phyloP scores from a whole-genome alignment of 1,139 yeast genomes.

The Kodamaea sp. region DNA sequence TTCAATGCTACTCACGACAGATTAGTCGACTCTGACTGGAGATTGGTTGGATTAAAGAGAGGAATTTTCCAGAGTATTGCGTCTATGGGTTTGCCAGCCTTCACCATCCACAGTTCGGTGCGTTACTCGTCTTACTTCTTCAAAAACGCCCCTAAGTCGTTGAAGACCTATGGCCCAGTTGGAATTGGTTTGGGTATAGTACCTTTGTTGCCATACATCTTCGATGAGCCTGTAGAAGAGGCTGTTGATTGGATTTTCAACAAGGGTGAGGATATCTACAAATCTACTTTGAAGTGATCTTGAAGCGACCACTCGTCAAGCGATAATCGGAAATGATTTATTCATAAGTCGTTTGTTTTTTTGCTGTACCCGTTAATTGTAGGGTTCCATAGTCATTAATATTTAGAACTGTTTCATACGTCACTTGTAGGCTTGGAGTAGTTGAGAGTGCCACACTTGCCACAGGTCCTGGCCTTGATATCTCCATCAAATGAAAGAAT shows the following conservation, averaged over 20 bases:
- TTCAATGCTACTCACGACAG: slow-evolving; percentile 27
- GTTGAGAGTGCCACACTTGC: slow-evolving; percentile 70
- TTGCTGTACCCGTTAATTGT: too few species aligned
- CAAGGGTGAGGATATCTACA: slow-evolving; percentile 48
- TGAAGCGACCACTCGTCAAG: neutral
- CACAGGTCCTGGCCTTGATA: slow-evolving; percentile 67
- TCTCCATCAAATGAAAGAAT: slow-evolving; percentile 70
- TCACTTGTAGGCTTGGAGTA: slow-evolving; percentile 39
- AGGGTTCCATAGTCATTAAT: too few species aligned
- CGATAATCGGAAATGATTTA: neutral
- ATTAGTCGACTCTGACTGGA: slow-evolving; percentile 60
- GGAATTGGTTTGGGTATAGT: slow-evolving; percentile 75
- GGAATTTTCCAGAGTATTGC: slow-evolving; percentile 81
- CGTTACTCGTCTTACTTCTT: slow-evolving; percentile 63
- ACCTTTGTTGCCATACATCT: slow-evolving; percentile 74
- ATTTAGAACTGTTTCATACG: neutral
- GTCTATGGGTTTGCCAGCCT: slow-evolving; percentile 85
- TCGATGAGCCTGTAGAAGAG: slow-evolving; percentile 81
- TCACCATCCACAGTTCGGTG: slow-evolving; percentile 80
- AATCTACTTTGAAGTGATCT: slow-evolving; percentile 4
- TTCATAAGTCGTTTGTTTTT: neutral
- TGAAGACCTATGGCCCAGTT: slow-evolving; percentile 75
- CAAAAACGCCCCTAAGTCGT: slow-evolving; percentile 42
- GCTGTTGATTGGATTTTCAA: slow-evolving; percentile 67
- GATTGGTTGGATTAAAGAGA: slow-evolving; percentile 62